Evolutionary conservation across 306 rosid species (phyloP).

Genomic region (Casuarina cunninghamiana): DNA sequence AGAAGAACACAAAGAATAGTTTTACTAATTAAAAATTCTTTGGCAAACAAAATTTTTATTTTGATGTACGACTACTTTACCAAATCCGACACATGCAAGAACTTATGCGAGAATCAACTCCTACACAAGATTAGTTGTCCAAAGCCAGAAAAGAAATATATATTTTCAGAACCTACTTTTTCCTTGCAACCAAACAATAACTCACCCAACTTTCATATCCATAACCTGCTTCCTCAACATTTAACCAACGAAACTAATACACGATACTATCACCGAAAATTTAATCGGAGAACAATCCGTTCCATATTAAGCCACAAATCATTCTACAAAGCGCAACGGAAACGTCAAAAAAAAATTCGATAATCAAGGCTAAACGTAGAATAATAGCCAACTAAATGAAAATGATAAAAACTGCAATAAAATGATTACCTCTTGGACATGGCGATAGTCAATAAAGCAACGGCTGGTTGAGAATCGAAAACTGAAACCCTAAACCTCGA

Average conservation of each 20-base stretch:
- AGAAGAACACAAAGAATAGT: no score
- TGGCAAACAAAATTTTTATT: no score
- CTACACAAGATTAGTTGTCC: no score
- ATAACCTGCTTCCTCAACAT: background rate
- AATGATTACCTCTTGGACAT: slow-evolving; percentile 65
- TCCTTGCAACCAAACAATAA: background rate
- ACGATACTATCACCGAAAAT: background rate
- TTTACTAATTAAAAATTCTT: no score
- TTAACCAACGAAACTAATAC: background rate
- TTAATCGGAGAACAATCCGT: background rate
- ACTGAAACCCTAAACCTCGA: background rate
- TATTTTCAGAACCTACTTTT: background rate
- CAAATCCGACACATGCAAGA: no score
- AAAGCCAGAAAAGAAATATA: no score
- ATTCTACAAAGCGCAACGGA: background rate
- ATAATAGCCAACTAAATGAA: background rate
- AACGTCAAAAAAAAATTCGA: background rate
- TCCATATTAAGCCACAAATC: background rate
- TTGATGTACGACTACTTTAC: no score
- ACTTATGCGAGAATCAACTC: no score
- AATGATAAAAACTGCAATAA: background rate
- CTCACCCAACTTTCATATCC: background rate
- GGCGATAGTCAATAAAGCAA: slow-evolving; percentile 20
- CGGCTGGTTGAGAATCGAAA: background rate
- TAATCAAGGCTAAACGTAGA: background rate